Evolutionary conservation across 1,139 yeast genomes (phyloP), one percentile per base, ranked within the genome.

Genomic region (Diutina sp.): DNA sequence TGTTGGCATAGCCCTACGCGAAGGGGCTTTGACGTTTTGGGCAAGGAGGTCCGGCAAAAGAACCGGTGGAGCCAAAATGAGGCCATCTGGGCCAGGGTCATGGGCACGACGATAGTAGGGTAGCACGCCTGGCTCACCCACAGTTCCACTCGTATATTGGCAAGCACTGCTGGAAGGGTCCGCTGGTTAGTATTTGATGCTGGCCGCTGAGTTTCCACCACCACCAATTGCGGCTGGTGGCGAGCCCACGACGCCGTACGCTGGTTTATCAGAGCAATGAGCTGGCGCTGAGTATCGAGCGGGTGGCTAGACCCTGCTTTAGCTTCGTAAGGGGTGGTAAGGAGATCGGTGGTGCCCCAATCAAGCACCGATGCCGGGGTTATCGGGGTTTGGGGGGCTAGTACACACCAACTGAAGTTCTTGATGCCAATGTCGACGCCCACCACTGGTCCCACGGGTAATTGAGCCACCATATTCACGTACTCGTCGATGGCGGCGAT

Each of bases 51-150:
- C 7, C 32, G 30, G n/a, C 18, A 9, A 50, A 50, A 16, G 18
- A 32, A 50, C n/a, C 53, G 53, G 11, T 50, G 41, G 53, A 50
- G 53, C 53, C 53, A 50, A 16, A 32, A 50, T n/a, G 21, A n/a
- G n/a, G 53, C 44, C 53, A 50, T 50, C 32, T 50, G 53, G 8
- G 29, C 44, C 53, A 50, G 53, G n/a, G 53, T 50, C 45, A 50
- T 32, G 14, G 53, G 53, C 8, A 30, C 28, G 6, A 30, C 53
- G 14, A 30, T 12, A 14, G n/a, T 8, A 4, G 53, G 53, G 8
- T 16, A 50, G 8, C n/a, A 18, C 3, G 18, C 46, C 6, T 18
- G 46, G 8, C 18, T 18, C 46, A 44, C 46, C 29, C 25, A 32
- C 8, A 38, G 16, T 18, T 50, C 53, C 14, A 50, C 14, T 6